A percentile compares a stretch with the other conserved stretches of the same genome.
These are phyloP conservation scores for Cyclostephanos tholiformis DNA, from an alignment of 108 stramenopile species.

Conservation along the genomic window DNA sequence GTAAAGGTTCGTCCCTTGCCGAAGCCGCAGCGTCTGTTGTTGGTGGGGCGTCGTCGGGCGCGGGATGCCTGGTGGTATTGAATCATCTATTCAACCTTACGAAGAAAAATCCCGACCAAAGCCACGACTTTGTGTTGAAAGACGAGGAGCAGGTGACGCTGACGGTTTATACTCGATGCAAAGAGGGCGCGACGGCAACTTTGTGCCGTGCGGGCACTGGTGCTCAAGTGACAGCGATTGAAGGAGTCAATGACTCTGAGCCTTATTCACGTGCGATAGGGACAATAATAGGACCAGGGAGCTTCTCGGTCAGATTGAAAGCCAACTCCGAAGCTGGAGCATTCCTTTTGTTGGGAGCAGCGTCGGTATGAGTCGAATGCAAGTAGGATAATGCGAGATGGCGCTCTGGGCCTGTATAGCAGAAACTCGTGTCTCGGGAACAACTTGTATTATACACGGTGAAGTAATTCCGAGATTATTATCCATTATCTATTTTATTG, in stretches of 20 bases:
- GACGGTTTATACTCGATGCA: slow-evolving; percentile 36
- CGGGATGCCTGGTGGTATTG: slow-evolving; percentile 23
- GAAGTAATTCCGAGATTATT: too few relatives aligned
- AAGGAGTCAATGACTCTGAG: slow-evolving; percentile 22
- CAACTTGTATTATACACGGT: neutral
- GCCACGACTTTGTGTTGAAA: slow-evolving; percentile 21
- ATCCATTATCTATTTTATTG: neutral
- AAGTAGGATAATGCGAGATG: neutral
- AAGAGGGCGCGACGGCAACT: slow-evolving; percentile 16
- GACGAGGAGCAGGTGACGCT: slow-evolving; percentile 21
- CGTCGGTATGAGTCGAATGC: neutral
- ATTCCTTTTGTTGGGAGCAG: slow-evolving; percentile 22
- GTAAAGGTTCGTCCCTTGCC: slow-evolving; percentile 33
- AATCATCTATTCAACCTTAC: slow-evolving; percentile 27
- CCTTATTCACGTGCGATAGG: slow-evolving; percentile 39
- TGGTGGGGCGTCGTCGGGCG: neutral
- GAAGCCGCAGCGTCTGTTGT: slow-evolving; percentile 18
- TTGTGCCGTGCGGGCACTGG: slow-evolving; percentile 19
- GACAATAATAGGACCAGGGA: slow-evolving; percentile 29
- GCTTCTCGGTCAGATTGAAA: slow-evolving; percentile 18
- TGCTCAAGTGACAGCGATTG: slow-evolving; percentile 5
- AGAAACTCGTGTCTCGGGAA: too few relatives aligned
- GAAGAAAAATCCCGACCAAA: slow-evolving; percentile 24
- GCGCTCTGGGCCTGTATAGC: too few relatives aligned
- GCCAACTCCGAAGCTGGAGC: slow-evolving; percentile 12